Evolutionary conservation across 148 eudicot genomes (phyloP), one percentile per base, ranked within the genome.

Genomic region (Diospyros lotus): DNA sequence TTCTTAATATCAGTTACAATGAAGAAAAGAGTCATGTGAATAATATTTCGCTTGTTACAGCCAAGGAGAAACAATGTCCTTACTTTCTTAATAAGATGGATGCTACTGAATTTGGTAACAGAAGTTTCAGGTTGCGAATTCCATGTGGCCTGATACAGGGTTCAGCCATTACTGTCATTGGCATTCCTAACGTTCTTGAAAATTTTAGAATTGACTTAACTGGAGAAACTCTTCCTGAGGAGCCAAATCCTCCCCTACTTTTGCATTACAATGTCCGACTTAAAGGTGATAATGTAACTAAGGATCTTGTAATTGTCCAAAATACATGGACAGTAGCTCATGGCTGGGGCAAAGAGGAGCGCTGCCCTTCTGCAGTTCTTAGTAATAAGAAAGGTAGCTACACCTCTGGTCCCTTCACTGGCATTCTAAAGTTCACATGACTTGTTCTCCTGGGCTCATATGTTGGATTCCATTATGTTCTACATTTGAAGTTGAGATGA

Each of bases 71-170:
- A 18, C 71, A 68, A 48, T 68, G 71, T 68, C 71, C 71, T 15
- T 51, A 51, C 15, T 68, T 51, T 28, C 58, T 68, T 9, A 68
- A 8, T 9, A 51, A 68, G 55, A 68, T 48, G 71, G 43, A 68
- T 51, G 43, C 58, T 4, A 68, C 42, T 9, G 71, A 68, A 68
- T 28, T 68, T 45, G 58, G 71, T 68, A 28, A 51, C 58, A 68
- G 51, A 38, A 51, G 41, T 68, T 68, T 18, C 11, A 68, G 56
- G 14, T 68, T 68, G 54, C 41, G 43, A 53, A 68, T 68, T 39
- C 71, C 71, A 2, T 68, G 71, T 68, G 71, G 71, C 4, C 43
- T 68, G 55, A 8, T 68, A 48, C 71, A 68, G 71, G 71, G 71
- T 68, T 68, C 71, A 28, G 39, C 71, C 14, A 51, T 68, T 43